Evolutionary conservation across 345 rosid genomes (phyloP).

Genomic region (Linum lewisii): DNA sequence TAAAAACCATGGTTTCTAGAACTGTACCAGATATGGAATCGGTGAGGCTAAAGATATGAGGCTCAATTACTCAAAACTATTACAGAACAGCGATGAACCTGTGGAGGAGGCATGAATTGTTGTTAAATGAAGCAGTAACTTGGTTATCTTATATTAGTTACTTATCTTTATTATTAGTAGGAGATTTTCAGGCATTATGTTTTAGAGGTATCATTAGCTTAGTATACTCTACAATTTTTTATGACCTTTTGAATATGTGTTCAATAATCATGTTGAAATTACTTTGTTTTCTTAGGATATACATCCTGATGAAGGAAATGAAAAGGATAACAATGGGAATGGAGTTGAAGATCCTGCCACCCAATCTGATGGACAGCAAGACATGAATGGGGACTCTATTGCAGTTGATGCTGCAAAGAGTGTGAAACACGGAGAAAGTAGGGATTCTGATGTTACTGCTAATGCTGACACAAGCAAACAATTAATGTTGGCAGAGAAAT

Average conservation of each 20-base stretch:
- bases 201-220: too few relatives aligned
- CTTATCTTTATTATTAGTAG: neutral
- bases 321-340: constrained; percentile 21
- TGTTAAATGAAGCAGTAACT: neutral
- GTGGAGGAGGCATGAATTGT: too few relatives aligned
- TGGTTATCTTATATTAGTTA: neutral
- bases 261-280: constrained; percentile 12
- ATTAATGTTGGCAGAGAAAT: constrained; percentile 25
- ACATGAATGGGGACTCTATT: constrained; percentile 23
- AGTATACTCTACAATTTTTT: neutral
- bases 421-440: constrained; percentile 20
- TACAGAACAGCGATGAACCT: too few relatives aligned
- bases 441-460: constrained; percentile 20
- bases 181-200: too few relatives aligned
- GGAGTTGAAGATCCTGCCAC: constrained; percentile 20
- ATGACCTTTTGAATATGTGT: neutral
- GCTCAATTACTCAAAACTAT: too few relatives aligned
- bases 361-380: constrained; percentile 24
- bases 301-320: constrained; percentile 23
- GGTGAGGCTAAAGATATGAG: too few relatives aligned
- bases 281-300: constrained; percentile 33
- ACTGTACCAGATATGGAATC: too few relatives aligned
- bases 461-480: constrained; percentile 29
- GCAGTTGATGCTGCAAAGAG: constrained; percentile 19
- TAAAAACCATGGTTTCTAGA: too few relatives aligned